A percentile compares a stretch with the other conserved stretches of the same genome.
Evolutionary conservation across 768 basidiomycete genomes (phyloP).

Genomic region (Lactarius tabidus): DNA sequence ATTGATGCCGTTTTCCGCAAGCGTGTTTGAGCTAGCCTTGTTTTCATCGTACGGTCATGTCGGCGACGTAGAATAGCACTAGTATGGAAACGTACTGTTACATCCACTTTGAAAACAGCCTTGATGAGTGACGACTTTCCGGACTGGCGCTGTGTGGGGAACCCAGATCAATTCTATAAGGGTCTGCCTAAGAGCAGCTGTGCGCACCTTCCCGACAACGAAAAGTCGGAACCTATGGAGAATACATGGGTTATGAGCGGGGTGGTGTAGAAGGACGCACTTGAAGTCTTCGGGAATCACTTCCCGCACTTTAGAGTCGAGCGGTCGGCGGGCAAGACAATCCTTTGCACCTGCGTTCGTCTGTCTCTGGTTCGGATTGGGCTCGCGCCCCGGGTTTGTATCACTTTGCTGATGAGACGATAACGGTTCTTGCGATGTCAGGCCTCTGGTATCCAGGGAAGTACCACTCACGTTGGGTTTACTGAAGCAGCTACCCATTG

Average conservation of each 20-base stretch:
- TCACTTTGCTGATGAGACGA: too few relatives aligned
- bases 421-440: too few relatives aligned
- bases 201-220: constrained; percentile 11
- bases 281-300: background rate
- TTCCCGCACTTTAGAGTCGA: background rate
- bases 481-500: too few relatives aligned
- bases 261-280: background rate
- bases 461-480: too few relatives aligned
- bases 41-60: background rate
- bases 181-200: too few relatives aligned
- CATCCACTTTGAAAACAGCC: background rate
- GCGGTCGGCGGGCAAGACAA: background rate
- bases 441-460: too few relatives aligned
- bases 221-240: constrained; percentile 15
- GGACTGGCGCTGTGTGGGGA: background rate
- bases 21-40: too few relatives aligned
- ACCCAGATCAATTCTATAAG: too few relatives aligned
- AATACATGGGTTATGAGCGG: background rate
- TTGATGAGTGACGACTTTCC: background rate
- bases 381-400: too few relatives aligned
- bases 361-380: too few relatives aligned
- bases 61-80: background rate
- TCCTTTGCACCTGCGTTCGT: background rate
- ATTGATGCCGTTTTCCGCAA: too few relatives aligned
- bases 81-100: background rate